Base-by-base conservation (phyloP, 805 yeast species). In the Candida dendrica region DNA sequence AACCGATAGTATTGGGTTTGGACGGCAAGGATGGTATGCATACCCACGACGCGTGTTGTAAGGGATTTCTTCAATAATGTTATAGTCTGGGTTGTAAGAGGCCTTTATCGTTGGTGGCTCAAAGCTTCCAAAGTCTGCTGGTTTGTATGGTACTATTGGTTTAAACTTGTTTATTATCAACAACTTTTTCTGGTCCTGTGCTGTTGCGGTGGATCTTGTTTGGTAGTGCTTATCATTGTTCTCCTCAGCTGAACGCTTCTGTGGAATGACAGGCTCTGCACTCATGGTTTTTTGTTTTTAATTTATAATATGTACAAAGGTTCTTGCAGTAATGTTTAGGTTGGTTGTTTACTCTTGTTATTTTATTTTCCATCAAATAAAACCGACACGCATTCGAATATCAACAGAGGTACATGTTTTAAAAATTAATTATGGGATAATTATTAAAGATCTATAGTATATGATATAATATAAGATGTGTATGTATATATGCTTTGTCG, bases 11-110 rank as follows among this genome's bases (percentile, higher is more conserved):
- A 55, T 51, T 2, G 84, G 81, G 50, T 80, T 79, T 0, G 95
- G 89, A 3, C 81, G 71, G 55, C 96, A 86, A 14, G 89, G 80
- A 37, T 76, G 69, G 59, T 90, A 91, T 47, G 87, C 79, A 65
- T 81, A 91, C 1, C 95, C 91, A 40, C 93, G 64, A 50, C 78
- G 75, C 4, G 54, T 48, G 57, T 88, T 88, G 50, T 74, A 68
- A 0, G 97, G 96, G 40, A 79, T 76, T 42, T 89, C 96, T n/a
- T 85, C 95, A 19, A 73, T 68, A 29, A 64, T 59, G 49, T 55
- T 69, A 50, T 77, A 72, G 5, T 45, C 52, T 39, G 43, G 38
- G 6, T 49, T 41, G 4, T 39, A 15, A 1, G 24, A 10, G 3
- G 51, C 32, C 10, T 39, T 47, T 3, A 36, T 8, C 1, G 33